Percentiles rank a stretch among this genome's conserved stretches.
phyloP scores from a whole-genome alignment of 176 grass and related monocot species.

The Musa acuminata region DNA sequence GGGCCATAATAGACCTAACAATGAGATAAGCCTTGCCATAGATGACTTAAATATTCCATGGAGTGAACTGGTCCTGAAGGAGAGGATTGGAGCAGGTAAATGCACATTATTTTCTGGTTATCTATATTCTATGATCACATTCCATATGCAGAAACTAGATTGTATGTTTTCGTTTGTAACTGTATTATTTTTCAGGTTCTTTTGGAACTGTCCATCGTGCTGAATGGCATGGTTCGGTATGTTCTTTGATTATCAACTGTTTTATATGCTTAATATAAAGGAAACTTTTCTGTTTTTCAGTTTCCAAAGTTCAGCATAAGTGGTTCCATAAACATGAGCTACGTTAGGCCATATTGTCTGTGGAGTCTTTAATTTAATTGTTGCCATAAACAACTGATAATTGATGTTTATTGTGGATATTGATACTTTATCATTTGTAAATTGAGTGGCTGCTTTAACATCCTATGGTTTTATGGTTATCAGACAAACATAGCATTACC shows the following conservation, averaged over 20 bases:
- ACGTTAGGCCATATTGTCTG: neutral
- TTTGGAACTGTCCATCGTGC: slow-evolving; percentile 90
- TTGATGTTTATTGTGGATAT: neutral
- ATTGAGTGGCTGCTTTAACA: neutral
- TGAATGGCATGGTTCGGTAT: slow-evolving; percentile 85
- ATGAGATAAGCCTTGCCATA: slow-evolving; percentile 38
- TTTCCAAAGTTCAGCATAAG: neutral
- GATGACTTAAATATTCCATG: slow-evolving; percentile 69
- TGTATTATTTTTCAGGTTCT: slow-evolving; percentile 37
- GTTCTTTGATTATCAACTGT: slow-evolving; percentile 2
- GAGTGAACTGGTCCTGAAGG: slow-evolving; percentile 64
- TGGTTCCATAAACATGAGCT: neutral
- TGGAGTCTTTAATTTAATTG: neutral
- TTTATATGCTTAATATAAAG: neutral
- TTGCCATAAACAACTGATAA: neutral
- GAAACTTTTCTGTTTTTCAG: neutral
- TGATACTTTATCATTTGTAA: neutral
- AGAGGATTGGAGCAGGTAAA: slow-evolving; percentile 72
- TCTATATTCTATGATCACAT: neutral
- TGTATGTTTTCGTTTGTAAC: neutral
- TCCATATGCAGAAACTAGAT: neutral
- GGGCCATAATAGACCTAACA: slow-evolving; percentile 26
- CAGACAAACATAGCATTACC: too few relatives aligned
- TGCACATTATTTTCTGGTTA: neutral
- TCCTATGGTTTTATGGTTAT: neutral